Conservation (phyloP, 176 grass and related monocot genomes). For the Chrysopogon serrulatus region DNA sequence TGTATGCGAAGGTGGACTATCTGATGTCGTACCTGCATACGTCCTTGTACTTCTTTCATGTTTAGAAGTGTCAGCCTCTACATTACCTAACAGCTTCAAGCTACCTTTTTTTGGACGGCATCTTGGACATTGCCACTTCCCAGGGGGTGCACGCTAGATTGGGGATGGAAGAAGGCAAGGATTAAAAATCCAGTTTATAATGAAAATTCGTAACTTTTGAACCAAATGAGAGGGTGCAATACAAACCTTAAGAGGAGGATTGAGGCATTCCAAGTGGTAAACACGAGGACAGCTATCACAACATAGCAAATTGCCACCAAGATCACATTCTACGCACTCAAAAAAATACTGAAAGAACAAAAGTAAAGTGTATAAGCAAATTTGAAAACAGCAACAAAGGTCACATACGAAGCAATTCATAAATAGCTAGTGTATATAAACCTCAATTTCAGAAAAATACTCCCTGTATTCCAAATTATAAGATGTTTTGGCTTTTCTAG, state of each 20-base stretch:
- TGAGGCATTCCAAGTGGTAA: slow-evolving; percentile 90
- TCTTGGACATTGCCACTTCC: slow-evolving; percentile 82
- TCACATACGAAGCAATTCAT: slow-evolving; percentile 10
- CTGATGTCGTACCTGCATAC: slow-evolving; percentile 37
- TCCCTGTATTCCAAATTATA: too few species aligned
- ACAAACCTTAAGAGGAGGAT: slow-evolving; percentile 84
- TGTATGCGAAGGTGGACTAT: slow-evolving; percentile 35
- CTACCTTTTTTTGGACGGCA: slow-evolving; percentile 57
- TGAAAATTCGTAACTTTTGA: background rate
- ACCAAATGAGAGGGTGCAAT: slow-evolving; percentile 16
- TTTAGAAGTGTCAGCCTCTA: slow-evolving; percentile 54
- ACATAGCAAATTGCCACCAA: slow-evolving; percentile 91
- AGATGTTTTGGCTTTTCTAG: too few species aligned
- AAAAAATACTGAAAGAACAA: slow-evolving; percentile 78
- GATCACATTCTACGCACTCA: slow-evolving; percentile 85
- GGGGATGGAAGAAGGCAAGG: slow-evolving; percentile 8
- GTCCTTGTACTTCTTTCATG: slow-evolving; percentile 59
- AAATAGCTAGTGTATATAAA: too few species aligned
- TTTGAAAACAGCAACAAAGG: background rate
- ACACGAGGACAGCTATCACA: slow-evolving; percentile 87
- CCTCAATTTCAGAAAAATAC: too few species aligned
- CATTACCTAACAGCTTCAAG: slow-evolving; percentile 50
- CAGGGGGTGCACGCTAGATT: slow-evolving; percentile 70
- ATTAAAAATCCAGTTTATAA: slow-evolving; percentile 8
- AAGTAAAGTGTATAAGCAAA: slow-evolving; percentile 6